phyloP scores from a whole-genome alignment of 169 alveolate genomes.

The Gregarina niphandrodes region DNA sequence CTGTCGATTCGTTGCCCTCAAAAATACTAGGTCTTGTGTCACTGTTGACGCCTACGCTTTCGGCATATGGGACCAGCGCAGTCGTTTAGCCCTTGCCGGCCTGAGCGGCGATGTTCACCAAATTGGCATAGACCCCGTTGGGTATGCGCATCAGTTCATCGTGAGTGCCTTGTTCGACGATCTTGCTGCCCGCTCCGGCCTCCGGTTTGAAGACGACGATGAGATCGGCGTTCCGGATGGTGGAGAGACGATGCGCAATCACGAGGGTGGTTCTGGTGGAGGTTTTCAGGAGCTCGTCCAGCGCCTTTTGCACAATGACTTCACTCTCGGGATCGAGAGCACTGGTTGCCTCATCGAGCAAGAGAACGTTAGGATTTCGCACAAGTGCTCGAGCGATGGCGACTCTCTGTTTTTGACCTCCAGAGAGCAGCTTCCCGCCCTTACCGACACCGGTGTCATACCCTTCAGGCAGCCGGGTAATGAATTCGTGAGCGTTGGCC shows the following conservation, averaged over 20 bases:
- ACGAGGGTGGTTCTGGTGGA: slow-evolving; percentile 23
- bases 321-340: too few species aligned
- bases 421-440: slow-evolving; percentile 30
- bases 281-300: slow-evolving; percentile 7
- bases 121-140: slow-evolving; percentile 26
- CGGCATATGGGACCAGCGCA: too few species aligned
- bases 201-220: slow-evolving; percentile 34
- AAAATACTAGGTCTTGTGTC: too few species aligned
- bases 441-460: slow-evolving; percentile 38
- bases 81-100: too few species aligned
- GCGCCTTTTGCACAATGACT: slow-evolving; percentile 25
- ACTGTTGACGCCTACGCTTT: too few species aligned
- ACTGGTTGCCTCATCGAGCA: too few species aligned
- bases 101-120: too few species aligned
- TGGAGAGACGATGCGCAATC: slow-evolving; percentile 38
- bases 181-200: slow-evolving; percentile 4
- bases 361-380: too few species aligned
- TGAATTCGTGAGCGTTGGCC: slow-evolving; percentile 49
- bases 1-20: too few species aligned
- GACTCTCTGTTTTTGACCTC: slow-evolving; percentile 51
- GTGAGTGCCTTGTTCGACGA: slow-evolving; percentile 35
- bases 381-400: slow-evolving; percentile 41
- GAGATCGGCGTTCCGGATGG: slow-evolving; percentile 49
- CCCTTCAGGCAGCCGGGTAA: slow-evolving; percentile 32
- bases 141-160: slow-evolving; percentile 23